These are phyloP conservation scores for Centaurea solstitialis DNA, from an alignment of 129 eudicot genomes.

Conservation along the genomic window DNA sequence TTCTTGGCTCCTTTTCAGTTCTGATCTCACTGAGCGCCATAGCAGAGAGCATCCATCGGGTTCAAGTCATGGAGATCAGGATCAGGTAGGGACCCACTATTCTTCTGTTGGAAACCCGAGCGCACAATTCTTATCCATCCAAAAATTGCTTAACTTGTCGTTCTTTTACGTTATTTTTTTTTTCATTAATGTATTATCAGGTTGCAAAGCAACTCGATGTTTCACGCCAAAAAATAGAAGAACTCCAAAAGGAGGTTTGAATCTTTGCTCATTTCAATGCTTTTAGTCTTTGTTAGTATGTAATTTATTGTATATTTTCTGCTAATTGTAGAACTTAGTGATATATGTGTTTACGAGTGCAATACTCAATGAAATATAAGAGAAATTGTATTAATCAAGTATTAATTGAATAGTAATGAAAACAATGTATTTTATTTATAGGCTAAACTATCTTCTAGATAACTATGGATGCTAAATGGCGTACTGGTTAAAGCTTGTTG, in stretches of 20 bases:
- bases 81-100: constrained; percentile 44
- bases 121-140: not conserved
- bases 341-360: too few relatives aligned
- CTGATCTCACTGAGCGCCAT: constrained; percentile 42
- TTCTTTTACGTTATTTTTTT: not conserved
- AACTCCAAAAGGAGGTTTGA: constrained; percentile 77
- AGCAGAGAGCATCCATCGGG: constrained; percentile 65
- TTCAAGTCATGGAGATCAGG: constrained; percentile 53
- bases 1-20: constrained; percentile 41
- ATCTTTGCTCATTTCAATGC: constrained; percentile 20
- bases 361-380: too few relatives aligned
- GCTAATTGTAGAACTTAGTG: not conserved
- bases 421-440: too few relatives aligned
- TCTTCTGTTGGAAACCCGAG: not conserved
- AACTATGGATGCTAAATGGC: too few relatives aligned
- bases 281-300: not conserved
- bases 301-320: not conserved
- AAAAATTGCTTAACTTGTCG: not conserved
- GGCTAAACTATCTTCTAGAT: too few relatives aligned
- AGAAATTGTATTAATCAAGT: too few relatives aligned
- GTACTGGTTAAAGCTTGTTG: too few relatives aligned
- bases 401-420: too few relatives aligned
- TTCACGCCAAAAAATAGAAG: constrained; percentile 60
- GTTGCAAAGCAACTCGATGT: constrained; percentile 49
- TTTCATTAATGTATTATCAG: constrained; percentile 32